A percentile compares a stretch with the other conserved stretches of the same genome.
phyloP scores from a whole-genome alignment of 805 yeast genomes.

The Cyberlindnera samutprakarnensis region DNA sequence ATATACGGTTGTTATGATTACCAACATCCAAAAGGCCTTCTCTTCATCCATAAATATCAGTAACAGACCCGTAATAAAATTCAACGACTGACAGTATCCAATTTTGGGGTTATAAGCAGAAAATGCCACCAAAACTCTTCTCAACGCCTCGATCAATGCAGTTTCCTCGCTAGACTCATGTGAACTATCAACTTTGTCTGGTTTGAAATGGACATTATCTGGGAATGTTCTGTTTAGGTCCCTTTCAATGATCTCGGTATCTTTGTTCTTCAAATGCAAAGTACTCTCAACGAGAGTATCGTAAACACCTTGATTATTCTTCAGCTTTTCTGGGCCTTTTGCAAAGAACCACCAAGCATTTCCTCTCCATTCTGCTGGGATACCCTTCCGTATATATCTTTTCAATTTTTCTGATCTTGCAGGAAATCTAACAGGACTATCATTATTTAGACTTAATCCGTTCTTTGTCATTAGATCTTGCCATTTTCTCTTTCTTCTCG shows the following conservation, averaged over 20 bases:
- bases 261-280: conserved; percentile 46
- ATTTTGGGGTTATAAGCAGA: conserved; percentile 81
- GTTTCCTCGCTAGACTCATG: conserved; percentile 41
- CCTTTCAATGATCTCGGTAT: conserved; percentile 88
- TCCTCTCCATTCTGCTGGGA: conserved; percentile 97
- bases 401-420: conserved; percentile 71
- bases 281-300: conserved; percentile 59
- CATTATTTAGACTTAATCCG: conserved; percentile 48
- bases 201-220: conserved; percentile 76
- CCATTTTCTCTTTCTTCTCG: conserved; percentile 76
- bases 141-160: conserved; percentile 56
- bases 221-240: conserved; percentile 94
- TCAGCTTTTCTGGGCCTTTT: conserved; percentile 68
- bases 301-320: conserved; percentile 67
- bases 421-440: conserved; percentile 62
- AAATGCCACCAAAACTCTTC: conserved; percentile 79
- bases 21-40: conserved; percentile 91
- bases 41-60: conserved; percentile 86
- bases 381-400: conserved; percentile 80
- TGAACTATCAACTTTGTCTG: conserved; percentile 16
- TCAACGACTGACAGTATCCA: conserved; percentile 94
- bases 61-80: conserved; percentile 83
- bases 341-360: conserved; percentile 96
- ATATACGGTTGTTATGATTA: conserved; percentile 75
- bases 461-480: conserved; percentile 50